Base-by-base conservation (phyloP, 2,329 filamentous ascomycete species). In the Trichophyton equinum region DNA sequence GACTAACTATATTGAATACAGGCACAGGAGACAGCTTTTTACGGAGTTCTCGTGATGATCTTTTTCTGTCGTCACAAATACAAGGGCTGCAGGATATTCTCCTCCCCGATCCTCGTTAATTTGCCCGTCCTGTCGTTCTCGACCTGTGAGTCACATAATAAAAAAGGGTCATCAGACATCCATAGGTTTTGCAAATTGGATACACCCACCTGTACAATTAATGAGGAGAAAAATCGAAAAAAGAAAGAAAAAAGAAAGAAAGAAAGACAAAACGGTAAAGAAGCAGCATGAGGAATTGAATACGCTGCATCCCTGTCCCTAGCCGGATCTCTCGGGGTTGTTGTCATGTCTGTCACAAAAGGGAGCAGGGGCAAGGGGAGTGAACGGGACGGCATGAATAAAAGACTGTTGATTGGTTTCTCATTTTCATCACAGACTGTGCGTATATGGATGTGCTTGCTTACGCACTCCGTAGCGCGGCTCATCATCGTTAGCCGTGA, bases 11-110 rank as follows among this genome's bases (percentile, higher is more conserved):
- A 47, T 11, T 22, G 3, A 47, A 20, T 27, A 27, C 4, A 27
- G 25, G 4, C 25, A 30, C 6, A 46, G 18, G 7, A 46, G 44
- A 47, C 49, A 53, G 6, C 30, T 38, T 55, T 53, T 53, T 18
- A 7, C 49, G 15, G 7, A 11, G 18, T 51, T n/a, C 49, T 27
- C 20, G 6, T 7, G 20, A 33, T n/a, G 33, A 33, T 57, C 25
- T 9, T 38, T 57, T 6, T 13, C 18, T 38, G 22, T 22, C 2
- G 9, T 13, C 33, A 13, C 9, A 30, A 15, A 15, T 33, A 57
- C 55, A 57, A 44, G 30, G 55, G 55, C 33, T 44, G 55, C 55
- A 57, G 20, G 55, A 44, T 6, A 44, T 57, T 57, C 18, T 18
- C 40, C 40, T 57, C 55, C 40, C 25, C 27, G 33, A 57, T 57